Evolutionary conservation across 1,284 basidiomycete species (phyloP).

Genomic region (Naganishia sp.): DNA sequence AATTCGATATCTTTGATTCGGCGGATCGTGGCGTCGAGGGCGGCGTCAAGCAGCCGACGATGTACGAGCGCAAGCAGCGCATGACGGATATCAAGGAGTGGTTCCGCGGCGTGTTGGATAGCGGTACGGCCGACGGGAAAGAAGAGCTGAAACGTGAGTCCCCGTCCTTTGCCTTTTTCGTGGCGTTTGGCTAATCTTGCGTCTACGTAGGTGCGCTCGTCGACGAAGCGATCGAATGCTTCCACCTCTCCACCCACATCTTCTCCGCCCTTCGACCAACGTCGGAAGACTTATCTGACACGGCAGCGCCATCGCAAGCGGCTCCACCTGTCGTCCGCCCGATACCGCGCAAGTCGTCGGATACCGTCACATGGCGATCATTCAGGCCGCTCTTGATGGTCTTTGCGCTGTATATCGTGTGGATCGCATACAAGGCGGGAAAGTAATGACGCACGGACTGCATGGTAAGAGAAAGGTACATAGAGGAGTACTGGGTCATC

Average conservation of each 20-base stretch:
- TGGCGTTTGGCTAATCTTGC: constrained; percentile 9
- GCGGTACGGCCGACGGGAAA: constrained; percentile 57
- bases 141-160: constrained; percentile 61
- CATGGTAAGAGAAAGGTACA: too few species aligned
- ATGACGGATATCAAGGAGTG: constrained; percentile 63
- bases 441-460: too few species aligned
- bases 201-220: constrained; percentile 55
- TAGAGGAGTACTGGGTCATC: too few species aligned
- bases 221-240: constrained; percentile 68
- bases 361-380: background rate
- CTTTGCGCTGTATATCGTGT: background rate
- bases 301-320: background rate
- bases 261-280: constrained; percentile 59
- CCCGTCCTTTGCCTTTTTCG: background rate
- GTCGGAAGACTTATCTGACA: background rate
- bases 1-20: constrained; percentile 60
- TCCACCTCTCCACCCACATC: constrained; percentile 67
- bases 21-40: constrained; percentile 25
- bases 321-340: background rate
- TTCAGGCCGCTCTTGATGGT: background rate
- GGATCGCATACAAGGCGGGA: background rate
- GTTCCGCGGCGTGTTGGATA: constrained; percentile 73
- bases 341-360: too few species aligned
- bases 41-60: constrained; percentile 43
- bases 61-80: constrained; percentile 57